These are phyloP conservation scores for Acacia crassicarpa DNA, from an alignment of 306 rosid species.

Conservation along the genomic window DNA sequence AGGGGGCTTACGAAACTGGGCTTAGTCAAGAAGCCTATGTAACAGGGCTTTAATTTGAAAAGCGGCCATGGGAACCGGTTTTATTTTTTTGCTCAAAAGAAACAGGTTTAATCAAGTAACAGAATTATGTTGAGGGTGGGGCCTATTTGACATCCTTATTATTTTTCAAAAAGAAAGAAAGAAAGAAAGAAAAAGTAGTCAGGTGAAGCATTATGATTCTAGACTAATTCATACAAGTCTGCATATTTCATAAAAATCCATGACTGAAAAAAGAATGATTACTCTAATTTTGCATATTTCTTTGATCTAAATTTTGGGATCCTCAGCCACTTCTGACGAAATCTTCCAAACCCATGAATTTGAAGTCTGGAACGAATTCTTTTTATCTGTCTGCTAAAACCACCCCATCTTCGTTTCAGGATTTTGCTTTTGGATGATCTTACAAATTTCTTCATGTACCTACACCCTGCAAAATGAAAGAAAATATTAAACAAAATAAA, in stretches of 20 bases:
- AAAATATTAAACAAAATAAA: constrained; percentile 20
- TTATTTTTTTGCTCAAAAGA: too few species aligned
- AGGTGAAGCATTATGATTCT: not conserved
- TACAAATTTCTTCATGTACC: constrained; percentile 43
- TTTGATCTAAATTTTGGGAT: constrained; percentile 64
- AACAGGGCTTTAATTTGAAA: too few species aligned
- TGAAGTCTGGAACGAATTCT: constrained; percentile 55
- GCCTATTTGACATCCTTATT: too few species aligned
- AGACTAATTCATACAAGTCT: not conserved
- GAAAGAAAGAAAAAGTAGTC: not conserved
- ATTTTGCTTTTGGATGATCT: constrained; percentile 45
- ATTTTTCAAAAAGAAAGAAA: not conserved
- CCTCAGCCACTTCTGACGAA: constrained; percentile 73
- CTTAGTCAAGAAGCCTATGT: too few species aligned
- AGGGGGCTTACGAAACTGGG: too few species aligned
- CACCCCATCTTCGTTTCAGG: constrained; percentile 56
- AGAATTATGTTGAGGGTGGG: too few species aligned
- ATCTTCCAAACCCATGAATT: constrained; percentile 69
- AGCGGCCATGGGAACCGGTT: too few species aligned
- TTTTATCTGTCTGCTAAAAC: constrained; percentile 55
- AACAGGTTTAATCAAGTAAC: too few species aligned
- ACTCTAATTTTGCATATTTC: constrained; percentile 57
- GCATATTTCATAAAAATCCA: constrained; percentile 18
- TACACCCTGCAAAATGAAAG: constrained; percentile 50
- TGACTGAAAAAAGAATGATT: constrained; percentile 17